Percentiles rank a stretch among this genome's conserved stretches.
phyloP scores from a whole-genome alignment of 1,284 basidiomycete species.

The Cystobasidium pallidum region DNA sequence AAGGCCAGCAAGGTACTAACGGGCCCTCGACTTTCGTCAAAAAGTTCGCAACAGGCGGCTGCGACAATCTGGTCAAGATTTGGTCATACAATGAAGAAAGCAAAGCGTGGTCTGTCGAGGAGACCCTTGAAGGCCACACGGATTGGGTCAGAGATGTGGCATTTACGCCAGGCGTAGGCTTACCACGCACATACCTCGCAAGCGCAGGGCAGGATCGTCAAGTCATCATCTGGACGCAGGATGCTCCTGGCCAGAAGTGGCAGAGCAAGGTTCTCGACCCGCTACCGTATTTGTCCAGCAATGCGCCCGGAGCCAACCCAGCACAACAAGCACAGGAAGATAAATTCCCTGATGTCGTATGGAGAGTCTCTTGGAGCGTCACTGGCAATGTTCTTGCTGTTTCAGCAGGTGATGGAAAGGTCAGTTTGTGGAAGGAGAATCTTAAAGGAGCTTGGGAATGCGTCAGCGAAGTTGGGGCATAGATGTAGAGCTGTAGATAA shows the following conservation, averaged over 20 bases:
- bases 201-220: conserved; percentile 72
- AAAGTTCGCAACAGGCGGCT: conserved; percentile 92
- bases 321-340: conserved; percentile 58
- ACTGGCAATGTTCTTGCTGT: conserved; percentile 96
- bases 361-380: conserved; percentile 96
- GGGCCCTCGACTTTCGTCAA: conserved; percentile 59
- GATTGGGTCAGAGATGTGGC: conserved; percentile 99
- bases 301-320: conserved; percentile 55
- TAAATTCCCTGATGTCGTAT: conserved; percentile 92
- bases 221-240: conserved; percentile 92
- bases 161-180: conserved; percentile 94
- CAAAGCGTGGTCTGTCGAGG: conserved; percentile 82
- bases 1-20: conserved; percentile 38
- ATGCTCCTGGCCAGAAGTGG: conserved; percentile 77
- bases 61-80: conserved; percentile 93
- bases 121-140: conserved; percentile 82
- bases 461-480: conserved; percentile 74
- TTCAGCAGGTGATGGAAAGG: conserved; percentile 96
- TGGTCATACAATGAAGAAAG: conserved; percentile 72
- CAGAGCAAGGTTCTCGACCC: conserved; percentile 83
- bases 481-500: not conserved
- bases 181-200: conserved; percentile 88
- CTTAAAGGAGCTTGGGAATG: conserved; percentile 93
- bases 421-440: conserved; percentile 98
- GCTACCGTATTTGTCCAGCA: conserved; percentile 50